Evolutionary conservation across 2,329 filamentous ascomycete genomes (phyloP).

Genomic region (Cladophialophora immunda): DNA sequence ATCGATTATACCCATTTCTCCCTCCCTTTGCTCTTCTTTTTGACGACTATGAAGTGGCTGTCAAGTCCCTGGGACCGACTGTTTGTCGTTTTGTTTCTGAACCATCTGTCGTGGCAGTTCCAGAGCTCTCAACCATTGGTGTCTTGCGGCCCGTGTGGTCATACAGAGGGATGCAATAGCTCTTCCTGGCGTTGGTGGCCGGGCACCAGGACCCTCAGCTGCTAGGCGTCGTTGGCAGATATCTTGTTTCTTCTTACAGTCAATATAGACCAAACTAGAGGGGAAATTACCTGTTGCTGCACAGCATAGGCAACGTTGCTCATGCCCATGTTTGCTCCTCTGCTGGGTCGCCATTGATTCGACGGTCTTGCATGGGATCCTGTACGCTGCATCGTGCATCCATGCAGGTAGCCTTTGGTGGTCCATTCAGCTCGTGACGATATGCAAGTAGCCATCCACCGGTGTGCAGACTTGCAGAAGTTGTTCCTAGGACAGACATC

Average conservation of each 20-base stretch:
- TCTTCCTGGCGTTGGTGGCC: neutral
- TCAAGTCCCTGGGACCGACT: conserved; percentile 3
- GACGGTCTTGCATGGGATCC: conserved; percentile 5
- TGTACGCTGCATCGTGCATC: conserved; percentile 9
- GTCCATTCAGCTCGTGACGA: conserved; percentile 3
- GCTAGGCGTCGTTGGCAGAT: neutral
- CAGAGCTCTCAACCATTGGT: neutral
- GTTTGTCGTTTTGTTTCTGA: conserved; percentile 12
- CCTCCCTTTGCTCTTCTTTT: neutral
- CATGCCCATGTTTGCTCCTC: conserved; percentile 13
- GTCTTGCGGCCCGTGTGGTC: neutral
- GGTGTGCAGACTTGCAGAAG: neutral
- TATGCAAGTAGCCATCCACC: conserved; percentile 1
- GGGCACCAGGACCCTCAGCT: neutral
- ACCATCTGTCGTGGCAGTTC: conserved; percentile 14
- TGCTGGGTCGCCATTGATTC: neutral
- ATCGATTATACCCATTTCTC: neutral
- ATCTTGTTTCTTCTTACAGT: conserved; percentile 8
- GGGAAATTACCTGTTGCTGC: conserved; percentile 12
- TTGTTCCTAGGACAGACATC: neutral
- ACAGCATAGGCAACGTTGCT: conserved; percentile 14
- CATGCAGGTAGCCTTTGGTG: conserved; percentile 4
- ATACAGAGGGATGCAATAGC: neutral
- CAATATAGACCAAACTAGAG: conserved; percentile 5
- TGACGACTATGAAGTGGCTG: neutral